Evolutionary conservation across 768 basidiomycete genomes (phyloP), one percentile per base, ranked within the genome.

Genomic region (Leccinum uliginosum): DNA sequence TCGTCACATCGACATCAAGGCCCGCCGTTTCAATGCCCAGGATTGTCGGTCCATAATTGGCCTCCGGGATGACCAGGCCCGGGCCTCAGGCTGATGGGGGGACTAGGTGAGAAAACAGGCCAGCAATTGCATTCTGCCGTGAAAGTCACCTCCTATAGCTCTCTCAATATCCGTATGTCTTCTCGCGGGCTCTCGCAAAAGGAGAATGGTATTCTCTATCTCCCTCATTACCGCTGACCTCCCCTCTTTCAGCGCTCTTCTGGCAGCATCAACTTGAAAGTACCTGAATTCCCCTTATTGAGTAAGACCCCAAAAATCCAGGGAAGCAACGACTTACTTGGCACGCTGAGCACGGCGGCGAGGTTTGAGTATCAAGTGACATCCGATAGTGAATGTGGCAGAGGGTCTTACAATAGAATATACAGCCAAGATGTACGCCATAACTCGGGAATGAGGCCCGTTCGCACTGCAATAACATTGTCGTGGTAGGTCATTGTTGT

Each of bases 61-160:
- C 93, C 57, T 86, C 83, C 60, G 84, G 67, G 65, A 96, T 82
- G 57, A 95, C 79, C 45, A 95, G 76, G 53, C 91, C n/a, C n/a
- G n/a, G n/a, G n/a, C n/a, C n/a, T n/a, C n/a, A n/a, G n/a, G n/a
- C 90, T 92, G 61, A 53, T 38, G 47, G 52, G 38, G 53, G 45
- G 45, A 43, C 40, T 53, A 35, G 45, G 64, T 58, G 55, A 66
- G 57, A 61, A 43, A 43, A 65, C 54, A 57, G 47, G 55, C 40
- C 40, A 21, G 26, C 56, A 32, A 15, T 35, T 38, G 30, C 47
- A 12, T 49, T 45, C 56, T 52, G 57, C 53, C 44, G 50, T 48
- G 34, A 43, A 61, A 73, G 53, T 63, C 68, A 87, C 91, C 91
- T 75, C 83, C 82, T 71, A 79, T 83, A 23, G 78, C 76, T 59